These are phyloP conservation scores for Macrophomina pseudophaseolina DNA, from an alignment of 2,329 filamentous ascomycete species.

Conservation along the genomic window DNA sequence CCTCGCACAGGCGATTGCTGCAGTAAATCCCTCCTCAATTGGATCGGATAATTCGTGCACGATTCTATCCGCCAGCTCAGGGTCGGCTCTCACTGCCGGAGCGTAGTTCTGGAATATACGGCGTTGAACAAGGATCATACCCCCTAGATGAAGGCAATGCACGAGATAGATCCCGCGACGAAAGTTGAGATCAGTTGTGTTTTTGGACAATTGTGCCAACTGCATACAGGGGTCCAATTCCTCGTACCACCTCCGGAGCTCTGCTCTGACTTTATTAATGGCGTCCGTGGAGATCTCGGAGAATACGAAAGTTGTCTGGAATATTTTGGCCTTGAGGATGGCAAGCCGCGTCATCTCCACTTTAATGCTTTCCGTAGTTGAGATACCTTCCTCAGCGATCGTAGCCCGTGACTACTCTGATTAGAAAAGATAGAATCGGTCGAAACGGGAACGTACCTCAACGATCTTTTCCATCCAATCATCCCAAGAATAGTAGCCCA, in stretches of 20 bases:
- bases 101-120: slow-evolving; percentile 29
- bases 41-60: slow-evolving; percentile 6
- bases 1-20: slow-evolving; percentile 29
- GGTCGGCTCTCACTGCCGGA: not conserved
- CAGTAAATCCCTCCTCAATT: slow-evolving; percentile 32
- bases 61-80: not conserved
- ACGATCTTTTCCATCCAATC: not conserved
- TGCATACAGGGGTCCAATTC: slow-evolving; percentile 31
- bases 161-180: slow-evolving; percentile 31
- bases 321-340: slow-evolving; percentile 32
- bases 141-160: slow-evolving; percentile 34
- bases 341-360: slow-evolving; percentile 32
- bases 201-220: slow-evolving; percentile 3
- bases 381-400: not conserved
- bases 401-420: not conserved
- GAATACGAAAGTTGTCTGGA: slow-evolving; percentile 24
- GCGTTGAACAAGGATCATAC: slow-evolving; percentile 32
- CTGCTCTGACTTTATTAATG: slow-evolving; percentile 28
- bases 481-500: slow-evolving; percentile 28
- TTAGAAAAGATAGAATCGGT: not conserved
- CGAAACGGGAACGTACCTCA: not conserved
- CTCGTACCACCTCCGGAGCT: slow-evolving; percentile 29
- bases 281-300: slow-evolving; percentile 5
- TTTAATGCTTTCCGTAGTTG: slow-evolving; percentile 29
- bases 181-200: slow-evolving; percentile 12